Evolutionary conservation across 2,329 filamentous ascomycete species (phyloP), one percentile per base, ranked within the genome.

Genomic region (Ophiocordyceps sinensis): DNA sequence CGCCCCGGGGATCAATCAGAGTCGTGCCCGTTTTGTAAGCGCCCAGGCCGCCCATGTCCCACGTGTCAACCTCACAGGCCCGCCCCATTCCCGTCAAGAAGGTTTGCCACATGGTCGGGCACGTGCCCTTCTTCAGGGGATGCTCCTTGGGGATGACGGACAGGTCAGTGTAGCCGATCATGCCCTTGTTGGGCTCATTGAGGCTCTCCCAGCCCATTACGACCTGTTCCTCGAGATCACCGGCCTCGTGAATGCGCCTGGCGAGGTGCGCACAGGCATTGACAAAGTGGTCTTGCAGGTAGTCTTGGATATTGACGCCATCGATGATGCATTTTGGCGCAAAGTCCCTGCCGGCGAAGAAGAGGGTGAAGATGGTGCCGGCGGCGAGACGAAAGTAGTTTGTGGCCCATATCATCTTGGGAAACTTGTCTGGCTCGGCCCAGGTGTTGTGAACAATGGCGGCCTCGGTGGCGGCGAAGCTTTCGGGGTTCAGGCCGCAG

Each of bases 371-470:
- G 50, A 96, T 86, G 37, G 86, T 88, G 49, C 88, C 85, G 39
- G 82, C 84, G 3, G 82, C 88, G 39, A 96, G 69, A 21, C 91
- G 77, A 46, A 78, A 83, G 61, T 98, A 98, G 58, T 98, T 98
- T 40, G 93, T 96, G 14, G 89, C 87, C 91, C 91, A 98, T 43
- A 96, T 89, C 93, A 98, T 98, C 65, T 95, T 96, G 21, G 91
- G 91, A 49, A 89, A 98, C 1, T 80, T 73, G 23, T 79, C 79
- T 9, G 88, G 86, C 17, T 94, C 75, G 10, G 85, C 79, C 56
- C 85, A 95, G 2, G 85, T 93, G 54, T 96, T 98, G 41, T 98
- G 91, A 7, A 98, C 89, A 44, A 96, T 74, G 31, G 91, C 86
- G 4, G 89, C 89, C 61, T 95, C 83, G 13, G 88, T 98, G 17